Conservation (phyloP, 208 protist species). For the Herpetomonas muscarum region DNA sequence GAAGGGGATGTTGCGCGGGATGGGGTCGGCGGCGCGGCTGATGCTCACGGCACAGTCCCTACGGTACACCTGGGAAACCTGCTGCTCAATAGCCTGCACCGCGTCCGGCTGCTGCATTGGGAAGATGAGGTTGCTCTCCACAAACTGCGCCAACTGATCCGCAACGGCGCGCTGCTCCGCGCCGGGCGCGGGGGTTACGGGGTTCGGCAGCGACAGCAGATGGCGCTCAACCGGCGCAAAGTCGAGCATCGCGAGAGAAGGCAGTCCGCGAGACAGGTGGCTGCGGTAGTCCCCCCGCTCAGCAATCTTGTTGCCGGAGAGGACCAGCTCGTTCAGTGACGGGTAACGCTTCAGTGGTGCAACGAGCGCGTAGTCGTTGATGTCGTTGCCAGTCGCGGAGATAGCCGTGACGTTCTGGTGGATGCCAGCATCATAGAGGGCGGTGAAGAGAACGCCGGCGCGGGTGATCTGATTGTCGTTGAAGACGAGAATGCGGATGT, state of each 20-base stretch:
- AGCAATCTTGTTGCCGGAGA: constrained; percentile 60
- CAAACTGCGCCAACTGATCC: constrained; percentile 16
- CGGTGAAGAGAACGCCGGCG: constrained; percentile 51
- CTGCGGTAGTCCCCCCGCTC: constrained; percentile 38
- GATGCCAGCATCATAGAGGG: constrained; percentile 54
- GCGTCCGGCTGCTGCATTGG: constrained; percentile 14
- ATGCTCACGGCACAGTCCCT: constrained; percentile 38
- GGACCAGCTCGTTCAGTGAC: constrained; percentile 58
- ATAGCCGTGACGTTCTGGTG: constrained; percentile 68
- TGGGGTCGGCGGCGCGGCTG: constrained; percentile 44
- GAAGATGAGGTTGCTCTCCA: constrained; percentile 37
- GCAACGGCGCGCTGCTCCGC: constrained; percentile 15
- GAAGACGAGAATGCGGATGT: constrained; percentile 55
- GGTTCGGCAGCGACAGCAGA: constrained; percentile 66
- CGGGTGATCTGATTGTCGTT: constrained; percentile 72
- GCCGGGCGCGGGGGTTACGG: constrained; percentile 19
- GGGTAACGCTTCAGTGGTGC: constrained; percentile 54
- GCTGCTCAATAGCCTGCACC: constrained; percentile 11
- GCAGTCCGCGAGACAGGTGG: constrained; percentile 38
- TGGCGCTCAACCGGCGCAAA: constrained; percentile 36
- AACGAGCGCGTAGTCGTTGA: constrained; percentile 53
- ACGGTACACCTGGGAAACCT: constrained; percentile 28
- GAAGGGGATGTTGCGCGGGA: constrained; percentile 48
- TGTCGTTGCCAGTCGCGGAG: constrained; percentile 63
- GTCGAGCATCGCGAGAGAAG: constrained; percentile 62